Evolutionary conservation across 139 green algal species (phyloP), one percentile per base, ranked within the genome.

Genomic region (Eudorina sp.): DNA sequence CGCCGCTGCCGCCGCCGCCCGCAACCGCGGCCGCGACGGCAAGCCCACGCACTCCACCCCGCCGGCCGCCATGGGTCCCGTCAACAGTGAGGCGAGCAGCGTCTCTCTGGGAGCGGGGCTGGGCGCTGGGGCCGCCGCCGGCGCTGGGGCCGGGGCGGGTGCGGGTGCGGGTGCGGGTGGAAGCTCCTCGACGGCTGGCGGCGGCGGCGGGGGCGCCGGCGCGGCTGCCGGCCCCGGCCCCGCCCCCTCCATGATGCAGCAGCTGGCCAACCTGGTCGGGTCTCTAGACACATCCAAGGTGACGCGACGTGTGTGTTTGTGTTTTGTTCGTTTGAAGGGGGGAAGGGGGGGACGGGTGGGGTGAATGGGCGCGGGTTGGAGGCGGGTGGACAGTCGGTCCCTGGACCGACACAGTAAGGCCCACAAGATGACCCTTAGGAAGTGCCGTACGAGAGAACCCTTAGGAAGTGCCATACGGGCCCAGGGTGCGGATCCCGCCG

Each of bases 251-350:
- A 85, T 85, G 78, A 7, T 58, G 53, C 48, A 38, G 40, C 55
- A 85, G 55, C 55, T 85, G 78, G 78, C 55, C 38, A 18, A 29
- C 40, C 58, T 85, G 55, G 66, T 85, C 55, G 55, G 38, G 0
- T 25, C 7, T 8, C 53, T 85, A 0, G 78, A 85, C 40, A 58
- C 18, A 3, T 19, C 31, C 38, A 74, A 74, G 78, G 78, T 85
- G 16, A 34, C 53, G 31, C n/a, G 9, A 43, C 8, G 64, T 73
- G 64, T 73, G 64, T 43, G 64, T 69, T 14, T 69, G 58, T 16
- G 13, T 13, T 25, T 58, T 13, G 16, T 25, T 16, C 13, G 16
- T 16, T 58, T 25, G 27, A 14, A 68, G 58, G 58, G n/a, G 58
- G 51, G 51, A 58, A 16, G 51, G 51, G 51, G 51, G 13, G 16